phyloP scores from a whole-genome alignment of 1,284 basidiomycete species.

The Leccinum pachyderme region DNA sequence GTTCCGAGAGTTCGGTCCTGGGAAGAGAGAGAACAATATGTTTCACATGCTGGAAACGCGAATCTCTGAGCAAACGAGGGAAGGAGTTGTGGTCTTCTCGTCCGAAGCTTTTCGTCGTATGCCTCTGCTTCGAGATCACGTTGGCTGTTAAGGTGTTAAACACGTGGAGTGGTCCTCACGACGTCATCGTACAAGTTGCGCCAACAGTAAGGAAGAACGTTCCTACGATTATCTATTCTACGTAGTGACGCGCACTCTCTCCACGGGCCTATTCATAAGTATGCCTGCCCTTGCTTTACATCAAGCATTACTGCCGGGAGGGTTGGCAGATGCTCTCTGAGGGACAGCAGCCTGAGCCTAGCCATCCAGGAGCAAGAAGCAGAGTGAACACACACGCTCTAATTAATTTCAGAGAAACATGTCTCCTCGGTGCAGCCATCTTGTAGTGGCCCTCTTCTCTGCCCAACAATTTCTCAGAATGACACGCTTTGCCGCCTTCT shows the following conservation, averaged over 20 bases:
- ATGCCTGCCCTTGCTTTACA: slow-evolving; percentile 1
- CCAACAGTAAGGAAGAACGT: slow-evolving; percentile 13
- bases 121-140: slow-evolving; percentile 16
- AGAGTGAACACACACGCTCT: slow-evolving; percentile 19
- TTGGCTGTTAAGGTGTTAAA: slow-evolving; percentile 4
- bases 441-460: slow-evolving; percentile 24
- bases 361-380: slow-evolving; percentile 11
- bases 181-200: slow-evolving; percentile 7
- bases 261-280: slow-evolving; percentile 3
- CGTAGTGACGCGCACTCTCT: slow-evolving; percentile 1
- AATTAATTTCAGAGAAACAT: slow-evolving; percentile 30
- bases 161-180: slow-evolving; percentile 20
- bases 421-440: slow-evolving; percentile 27
- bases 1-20: slow-evolving; percentile 10
- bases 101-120: not conserved
- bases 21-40: not conserved
- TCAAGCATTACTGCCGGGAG: not conserved
- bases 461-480: slow-evolving; percentile 32
- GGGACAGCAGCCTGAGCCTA: slow-evolving; percentile 5
- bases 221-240: slow-evolving; percentile 17
- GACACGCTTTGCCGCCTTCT: slow-evolving; percentile 22
- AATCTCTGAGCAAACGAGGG: not conserved
- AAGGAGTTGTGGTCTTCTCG: not conserved
- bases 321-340: not conserved
- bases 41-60: slow-evolving; percentile 22